phyloP scores from a whole-genome alignment of 1,139 yeast species.

The Diutina catenulata region DNA sequence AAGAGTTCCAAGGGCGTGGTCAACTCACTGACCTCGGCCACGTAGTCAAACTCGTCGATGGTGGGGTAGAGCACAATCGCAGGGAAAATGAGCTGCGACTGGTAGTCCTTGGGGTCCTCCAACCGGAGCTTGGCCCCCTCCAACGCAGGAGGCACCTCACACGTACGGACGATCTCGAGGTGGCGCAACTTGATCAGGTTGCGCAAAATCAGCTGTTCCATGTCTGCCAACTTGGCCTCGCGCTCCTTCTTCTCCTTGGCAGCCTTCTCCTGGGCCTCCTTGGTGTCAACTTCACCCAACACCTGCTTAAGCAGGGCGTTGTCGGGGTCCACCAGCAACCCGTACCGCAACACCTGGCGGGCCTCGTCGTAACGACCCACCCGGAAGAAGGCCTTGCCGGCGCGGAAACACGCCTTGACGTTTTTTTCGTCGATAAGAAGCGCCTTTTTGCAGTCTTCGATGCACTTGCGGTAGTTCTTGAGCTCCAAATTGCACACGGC shows the following conservation, averaged over 20 bases:
- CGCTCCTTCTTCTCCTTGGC: constrained; percentile 20
- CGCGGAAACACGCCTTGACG: constrained; percentile 75
- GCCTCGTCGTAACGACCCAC: constrained; percentile 69
- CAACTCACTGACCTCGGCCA: constrained; percentile 64
- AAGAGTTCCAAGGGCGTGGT: constrained; percentile 50
- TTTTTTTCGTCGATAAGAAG: constrained; percentile 54
- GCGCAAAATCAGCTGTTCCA: constrained; percentile 23
- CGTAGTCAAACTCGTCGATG: constrained; percentile 71
- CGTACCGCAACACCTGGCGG: constrained; percentile 51
- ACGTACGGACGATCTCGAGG: constrained; percentile 34
- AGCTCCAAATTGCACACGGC: constrained; percentile 88
- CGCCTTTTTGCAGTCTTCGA: constrained; percentile 76
- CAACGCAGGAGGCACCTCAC: constrained; percentile 37
- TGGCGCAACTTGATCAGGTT: constrained; percentile 45
- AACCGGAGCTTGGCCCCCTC: constrained; percentile 39
- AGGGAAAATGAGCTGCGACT: constrained; percentile 72
- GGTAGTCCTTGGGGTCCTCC: constrained; percentile 62
- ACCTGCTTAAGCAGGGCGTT: constrained; percentile 42
- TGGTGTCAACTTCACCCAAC: constrained; percentile 25
- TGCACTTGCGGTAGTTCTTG: constrained; percentile 74
- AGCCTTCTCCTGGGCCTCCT: constrained; percentile 23
- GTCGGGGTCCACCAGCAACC: constrained; percentile 43
- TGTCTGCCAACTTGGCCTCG: constrained; percentile 20
- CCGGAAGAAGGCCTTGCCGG: constrained; percentile 69
- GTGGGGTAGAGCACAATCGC: constrained; percentile 77